These are phyloP conservation scores for Nakazawaea populi DNA, from an alignment of 805 yeast genomes.

Conservation along the genomic window DNA sequence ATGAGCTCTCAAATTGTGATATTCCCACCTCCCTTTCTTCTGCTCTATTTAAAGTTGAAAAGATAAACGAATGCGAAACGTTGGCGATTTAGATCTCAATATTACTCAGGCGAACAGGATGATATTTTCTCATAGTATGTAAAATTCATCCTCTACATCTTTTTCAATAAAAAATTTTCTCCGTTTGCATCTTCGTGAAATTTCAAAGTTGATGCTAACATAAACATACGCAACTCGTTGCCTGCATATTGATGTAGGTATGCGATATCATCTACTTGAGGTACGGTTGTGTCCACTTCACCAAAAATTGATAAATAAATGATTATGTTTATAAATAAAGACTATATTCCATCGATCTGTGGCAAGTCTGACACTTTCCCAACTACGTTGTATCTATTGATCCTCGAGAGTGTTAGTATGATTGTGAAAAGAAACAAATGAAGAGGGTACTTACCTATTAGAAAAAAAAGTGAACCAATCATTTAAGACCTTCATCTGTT, in stretches of 20 bases:
- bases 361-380: slow-evolving; percentile 30
- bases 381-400: slow-evolving; percentile 35
- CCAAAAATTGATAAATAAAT: not conserved
- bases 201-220: too few relatives aligned
- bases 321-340: not conserved
- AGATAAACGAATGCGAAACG: too few relatives aligned
- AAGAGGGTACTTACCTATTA: slow-evolving; percentile 29
- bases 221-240: too few relatives aligned
- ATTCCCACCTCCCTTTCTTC: too few relatives aligned
- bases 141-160: not conserved
- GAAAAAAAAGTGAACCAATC: slow-evolving; percentile 71
- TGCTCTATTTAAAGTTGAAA: too few relatives aligned
- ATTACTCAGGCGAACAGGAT: too few relatives aligned
- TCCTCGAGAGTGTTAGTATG: not conserved
- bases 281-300: not conserved
- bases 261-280: too few relatives aligned
- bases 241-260: too few relatives aligned
- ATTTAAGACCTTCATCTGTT: slow-evolving; percentile 54
- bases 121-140: too few relatives aligned
- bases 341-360: not conserved
- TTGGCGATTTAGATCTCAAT: too few relatives aligned
- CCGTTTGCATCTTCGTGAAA: not conserved
- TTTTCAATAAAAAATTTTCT: not conserved
- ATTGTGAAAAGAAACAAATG: not conserved
- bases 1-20: too few relatives aligned